Conservation (phyloP, 2,329 filamentous ascomycete genomes). For the Curvularia lunata region DNA sequence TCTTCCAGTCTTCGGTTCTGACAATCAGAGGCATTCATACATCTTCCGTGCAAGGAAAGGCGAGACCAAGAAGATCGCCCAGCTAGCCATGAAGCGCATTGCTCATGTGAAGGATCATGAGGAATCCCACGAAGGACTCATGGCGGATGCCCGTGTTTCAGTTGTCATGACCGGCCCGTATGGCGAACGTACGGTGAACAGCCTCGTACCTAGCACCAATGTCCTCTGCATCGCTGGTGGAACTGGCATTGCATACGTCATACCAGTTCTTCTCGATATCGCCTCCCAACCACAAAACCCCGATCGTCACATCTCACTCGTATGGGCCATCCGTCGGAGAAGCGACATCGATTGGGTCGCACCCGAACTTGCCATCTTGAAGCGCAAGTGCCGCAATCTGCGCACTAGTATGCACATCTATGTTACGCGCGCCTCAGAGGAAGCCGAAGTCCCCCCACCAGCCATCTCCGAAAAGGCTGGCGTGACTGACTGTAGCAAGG, state of each 20-base stretch:
- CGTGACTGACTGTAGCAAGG: slow-evolving; percentile 27
- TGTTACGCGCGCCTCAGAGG: slow-evolving; percentile 39
- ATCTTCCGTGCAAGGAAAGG: slow-evolving; percentile 46
- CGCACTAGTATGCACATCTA: slow-evolving; percentile 43
- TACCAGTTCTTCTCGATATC: slow-evolving; percentile 44
- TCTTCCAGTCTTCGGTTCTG: slow-evolving; percentile 31
- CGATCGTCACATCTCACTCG: slow-evolving; percentile 39
- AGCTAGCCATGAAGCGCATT: slow-evolving; percentile 36
- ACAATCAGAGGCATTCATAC: slow-evolving; percentile 41
- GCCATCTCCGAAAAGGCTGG: slow-evolving; percentile 29
- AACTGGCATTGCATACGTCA: slow-evolving; percentile 48
- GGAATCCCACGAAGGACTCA: slow-evolving; percentile 30
- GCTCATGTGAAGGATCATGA: slow-evolving; percentile 28
- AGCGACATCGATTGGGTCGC: slow-evolving; percentile 46
- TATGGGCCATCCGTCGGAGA: slow-evolving; percentile 46
- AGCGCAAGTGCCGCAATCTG: slow-evolving; percentile 34
- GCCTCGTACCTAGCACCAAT: slow-evolving; percentile 35
- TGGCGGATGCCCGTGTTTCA: slow-evolving; percentile 36
- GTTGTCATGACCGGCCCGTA: slow-evolving; percentile 47
- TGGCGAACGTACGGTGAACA: slow-evolving; percentile 37
- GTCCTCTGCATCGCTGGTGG: slow-evolving; percentile 47
- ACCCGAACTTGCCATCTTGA: slow-evolving; percentile 42
- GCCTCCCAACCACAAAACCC: slow-evolving; percentile 31
- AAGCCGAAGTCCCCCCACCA: slow-evolving; percentile 22
- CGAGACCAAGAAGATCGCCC: slow-evolving; percentile 44